These are phyloP conservation scores for Globisporangium paddicum DNA, from an alignment of 352 stramenopile genomes.

Conservation along the genomic window DNA sequence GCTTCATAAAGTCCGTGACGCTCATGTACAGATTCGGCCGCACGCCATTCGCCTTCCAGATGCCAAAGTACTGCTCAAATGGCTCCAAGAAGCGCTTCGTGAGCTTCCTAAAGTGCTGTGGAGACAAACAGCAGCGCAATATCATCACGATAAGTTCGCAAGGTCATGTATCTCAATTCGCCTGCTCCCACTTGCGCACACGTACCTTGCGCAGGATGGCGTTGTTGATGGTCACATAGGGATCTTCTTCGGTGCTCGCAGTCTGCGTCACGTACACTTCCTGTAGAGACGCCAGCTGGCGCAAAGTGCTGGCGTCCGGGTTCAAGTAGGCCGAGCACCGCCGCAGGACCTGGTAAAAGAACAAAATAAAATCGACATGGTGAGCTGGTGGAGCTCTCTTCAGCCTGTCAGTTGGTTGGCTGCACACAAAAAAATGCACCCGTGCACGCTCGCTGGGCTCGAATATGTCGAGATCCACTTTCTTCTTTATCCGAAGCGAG, in stretches of 20 bases:
- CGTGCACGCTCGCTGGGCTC: constrained; percentile 21
- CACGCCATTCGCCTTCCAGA: constrained; percentile 59
- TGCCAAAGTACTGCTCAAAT: constrained; percentile 84
- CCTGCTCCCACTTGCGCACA: not conserved
- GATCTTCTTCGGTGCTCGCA: constrained; percentile 52
- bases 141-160: not conserved
- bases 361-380: not conserved
- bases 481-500: constrained; percentile 58
- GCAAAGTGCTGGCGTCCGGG: constrained; percentile 54
- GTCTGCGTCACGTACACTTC: constrained; percentile 44
- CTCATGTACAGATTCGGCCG: constrained; percentile 70
- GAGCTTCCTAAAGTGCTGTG: constrained; percentile 80
- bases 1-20: constrained; percentile 67
- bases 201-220: constrained; percentile 68
- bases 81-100: constrained; percentile 84
- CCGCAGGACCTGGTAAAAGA: constrained; percentile 36
- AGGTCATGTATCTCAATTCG: not conserved
- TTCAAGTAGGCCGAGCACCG: constrained; percentile 51
- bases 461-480: constrained; percentile 31
- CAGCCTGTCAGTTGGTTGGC: not conserved
- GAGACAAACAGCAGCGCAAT: not conserved
- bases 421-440: constrained; percentile 7
- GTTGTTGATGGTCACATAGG: constrained; percentile 81
- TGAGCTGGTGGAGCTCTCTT: not conserved
- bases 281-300: constrained; percentile 53